These are phyloP conservation scores for Symbiodinium natans DNA, from an alignment of 73 alveolate species.

Conservation along the genomic window DNA sequence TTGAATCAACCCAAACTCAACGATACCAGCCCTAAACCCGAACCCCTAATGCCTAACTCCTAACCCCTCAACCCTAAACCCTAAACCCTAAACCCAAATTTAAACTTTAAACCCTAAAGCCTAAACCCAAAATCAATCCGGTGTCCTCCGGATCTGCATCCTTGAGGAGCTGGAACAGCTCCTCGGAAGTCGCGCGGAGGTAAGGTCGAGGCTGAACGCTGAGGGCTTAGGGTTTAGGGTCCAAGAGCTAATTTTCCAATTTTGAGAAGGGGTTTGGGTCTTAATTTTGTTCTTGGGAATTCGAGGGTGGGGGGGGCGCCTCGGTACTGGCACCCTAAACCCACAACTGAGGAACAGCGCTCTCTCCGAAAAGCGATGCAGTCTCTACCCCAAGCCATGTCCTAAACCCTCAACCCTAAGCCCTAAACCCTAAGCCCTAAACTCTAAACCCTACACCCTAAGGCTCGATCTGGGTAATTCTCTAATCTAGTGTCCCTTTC, in stretches of 20 bases:
- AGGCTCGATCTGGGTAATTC: too few relatives aligned
- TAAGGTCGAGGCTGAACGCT: too few relatives aligned
- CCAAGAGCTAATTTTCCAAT: not conserved
- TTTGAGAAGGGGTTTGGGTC: not conserved
- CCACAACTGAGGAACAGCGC: not conserved
- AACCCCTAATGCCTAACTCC: too few relatives aligned
- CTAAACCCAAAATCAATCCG: not conserved
- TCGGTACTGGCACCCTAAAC: not conserved
- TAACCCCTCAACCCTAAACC: too few relatives aligned
- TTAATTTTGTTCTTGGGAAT: not conserved
- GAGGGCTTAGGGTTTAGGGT: not conserved
- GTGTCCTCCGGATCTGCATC: slow-evolving; percentile 79
- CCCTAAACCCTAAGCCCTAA: not conserved
- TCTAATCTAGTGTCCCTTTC: too few relatives aligned
- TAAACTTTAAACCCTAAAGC: too few relatives aligned
- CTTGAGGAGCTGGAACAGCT: slow-evolving; percentile 77
- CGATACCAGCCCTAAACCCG: too few relatives aligned
- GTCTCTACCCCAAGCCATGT: not conserved
- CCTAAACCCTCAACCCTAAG: not conserved
- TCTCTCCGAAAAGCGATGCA: not conserved
- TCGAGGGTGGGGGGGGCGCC: not conserved
- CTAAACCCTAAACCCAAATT: too few relatives aligned
- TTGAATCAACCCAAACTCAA: too few relatives aligned
- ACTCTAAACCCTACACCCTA: too few relatives aligned
- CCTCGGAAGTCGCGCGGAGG: too few relatives aligned